Conservation (phyloP, 108 stramenopile genomes). For the Nitzschia sp. region DNA sequence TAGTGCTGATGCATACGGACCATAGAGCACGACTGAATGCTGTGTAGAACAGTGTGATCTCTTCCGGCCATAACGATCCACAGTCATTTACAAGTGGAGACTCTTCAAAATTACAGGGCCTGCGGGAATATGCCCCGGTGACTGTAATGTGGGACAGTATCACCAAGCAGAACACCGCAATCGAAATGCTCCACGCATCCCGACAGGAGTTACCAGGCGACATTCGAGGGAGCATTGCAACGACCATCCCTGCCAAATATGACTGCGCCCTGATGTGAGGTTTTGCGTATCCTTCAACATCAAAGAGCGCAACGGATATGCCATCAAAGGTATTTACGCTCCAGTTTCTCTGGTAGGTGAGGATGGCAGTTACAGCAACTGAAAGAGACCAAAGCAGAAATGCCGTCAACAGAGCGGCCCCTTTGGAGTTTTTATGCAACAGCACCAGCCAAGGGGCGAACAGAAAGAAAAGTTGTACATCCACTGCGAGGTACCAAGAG, state of each 20-base stretch:
- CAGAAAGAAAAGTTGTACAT: conserved; percentile 52
- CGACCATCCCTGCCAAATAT: conserved; percentile 49
- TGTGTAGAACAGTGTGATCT: conserved; percentile 35
- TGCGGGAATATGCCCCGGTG: conserved; percentile 44
- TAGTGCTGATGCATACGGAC: conserved; percentile 34
- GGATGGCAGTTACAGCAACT: conserved; percentile 23
- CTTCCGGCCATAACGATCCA: conserved; percentile 39
- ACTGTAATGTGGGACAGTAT: conserved; percentile 38
- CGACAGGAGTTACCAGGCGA: neutral
- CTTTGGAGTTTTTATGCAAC: conserved; percentile 12
- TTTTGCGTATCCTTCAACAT: conserved; percentile 55
- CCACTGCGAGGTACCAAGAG: conserved; percentile 68
- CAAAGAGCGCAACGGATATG: conserved; percentile 39
- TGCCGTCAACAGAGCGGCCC: neutral
- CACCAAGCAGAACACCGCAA: conserved; percentile 21
- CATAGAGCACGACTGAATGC: conserved; percentile 42
- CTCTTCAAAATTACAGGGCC: conserved; percentile 55
- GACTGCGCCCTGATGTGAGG: conserved; percentile 55
- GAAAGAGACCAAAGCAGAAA: conserved; percentile 18
- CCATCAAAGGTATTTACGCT: conserved; percentile 62
- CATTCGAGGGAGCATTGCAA: conserved; percentile 37
- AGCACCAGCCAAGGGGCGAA: conserved; percentile 34
- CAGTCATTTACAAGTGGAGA: conserved; percentile 32
- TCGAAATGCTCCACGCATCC: neutral
- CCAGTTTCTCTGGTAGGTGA: conserved; percentile 43